Evolutionary conservation across 2,329 filamentous ascomycete genomes (phyloP), one percentile per base, ranked within the genome.

Genomic region (Magnaporthiopsis poae): DNA sequence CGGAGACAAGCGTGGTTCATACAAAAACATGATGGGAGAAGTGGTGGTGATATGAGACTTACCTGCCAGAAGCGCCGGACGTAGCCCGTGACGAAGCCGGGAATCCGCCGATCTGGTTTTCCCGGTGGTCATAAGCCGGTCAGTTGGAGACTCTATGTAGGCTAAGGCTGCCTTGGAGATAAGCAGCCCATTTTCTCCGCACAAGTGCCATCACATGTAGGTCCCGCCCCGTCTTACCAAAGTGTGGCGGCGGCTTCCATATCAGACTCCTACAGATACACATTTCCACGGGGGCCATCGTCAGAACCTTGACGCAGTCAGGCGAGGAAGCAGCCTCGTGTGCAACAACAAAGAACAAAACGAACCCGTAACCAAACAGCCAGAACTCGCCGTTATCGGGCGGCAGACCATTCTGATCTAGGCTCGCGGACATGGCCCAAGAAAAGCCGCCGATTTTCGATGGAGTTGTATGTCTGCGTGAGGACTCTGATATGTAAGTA

Each of bases 1-100:
- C 18, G 8, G 25, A 62, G 18, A 11, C 60, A 33, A 27, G n/a
- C 27, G n/a, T 27, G 5, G 7, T 8, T 25, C 2, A 63, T 25
- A 63, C 36, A 7, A 39, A 39, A 5, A 13, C 36, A 39, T 13
- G 36, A 3, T 15, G 36, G 36, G 36, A 39, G 36, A 39, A 39
- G 3, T 15, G 3, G 18, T 62, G 61, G 21, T 39, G 61, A 33
- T 2, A 62, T 5, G 18, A 61, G 29, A 77, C 89, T 72, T 83
- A 96, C 94, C 88, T 99, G 95, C 95, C 95, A 99, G 78, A 99
- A 98, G 56, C 95, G 86, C 67, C 95, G 88, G 60, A 99, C 93
- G 76, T 97, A 99, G 71, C 93, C 92, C 71, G 88, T 90, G 29
- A 98, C 92, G 81, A 92, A 97, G 63, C 94, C 95, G 1, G 92